Conservation (phyloP, 176 grass and related monocot species). For the Phoenix dactylifera region DNA sequence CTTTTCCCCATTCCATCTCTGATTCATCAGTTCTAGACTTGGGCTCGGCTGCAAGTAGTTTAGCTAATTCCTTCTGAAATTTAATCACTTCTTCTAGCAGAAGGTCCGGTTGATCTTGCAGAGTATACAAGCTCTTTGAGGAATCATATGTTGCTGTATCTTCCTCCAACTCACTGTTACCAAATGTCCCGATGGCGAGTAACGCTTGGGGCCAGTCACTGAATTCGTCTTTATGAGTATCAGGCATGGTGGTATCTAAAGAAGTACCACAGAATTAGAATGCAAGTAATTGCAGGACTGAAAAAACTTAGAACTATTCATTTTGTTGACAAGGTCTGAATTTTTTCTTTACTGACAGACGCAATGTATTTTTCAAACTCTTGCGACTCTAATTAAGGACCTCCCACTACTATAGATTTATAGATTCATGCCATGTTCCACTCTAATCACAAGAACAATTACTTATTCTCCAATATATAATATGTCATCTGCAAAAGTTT, state of each 20-base stretch:
- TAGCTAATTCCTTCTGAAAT: constrained; percentile 45
- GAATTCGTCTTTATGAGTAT: constrained; percentile 44
- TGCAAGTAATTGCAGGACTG: constrained; percentile 13
- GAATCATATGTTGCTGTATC: constrained; percentile 14
- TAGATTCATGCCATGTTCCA: no score
- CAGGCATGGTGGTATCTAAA: constrained; percentile 34
- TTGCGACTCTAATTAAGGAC: no score
- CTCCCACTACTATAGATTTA: no score
- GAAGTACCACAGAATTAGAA: constrained; percentile 17
- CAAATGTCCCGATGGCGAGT: constrained; percentile 74
- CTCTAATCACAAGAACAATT: no score
- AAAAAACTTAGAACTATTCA: not conserved
- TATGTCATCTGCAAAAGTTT: no score
- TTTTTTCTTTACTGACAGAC: not conserved
- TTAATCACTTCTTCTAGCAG: constrained; percentile 51
- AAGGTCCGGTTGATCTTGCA: constrained; percentile 29
- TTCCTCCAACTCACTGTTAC: constrained; percentile 41
- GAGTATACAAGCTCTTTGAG: constrained; percentile 14
- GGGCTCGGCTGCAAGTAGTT: constrained; percentile 16
- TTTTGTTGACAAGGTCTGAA: constrained; percentile 2
- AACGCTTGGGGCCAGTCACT: constrained; percentile 58
- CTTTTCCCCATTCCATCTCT: no score
- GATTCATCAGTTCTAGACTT: not conserved
- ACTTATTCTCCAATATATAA: no score
- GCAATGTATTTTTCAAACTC: no score